These are phyloP conservation scores for Cocos nucifera DNA, from an alignment of 176 grass and related monocot species.

Conservation along the genomic window DNA sequence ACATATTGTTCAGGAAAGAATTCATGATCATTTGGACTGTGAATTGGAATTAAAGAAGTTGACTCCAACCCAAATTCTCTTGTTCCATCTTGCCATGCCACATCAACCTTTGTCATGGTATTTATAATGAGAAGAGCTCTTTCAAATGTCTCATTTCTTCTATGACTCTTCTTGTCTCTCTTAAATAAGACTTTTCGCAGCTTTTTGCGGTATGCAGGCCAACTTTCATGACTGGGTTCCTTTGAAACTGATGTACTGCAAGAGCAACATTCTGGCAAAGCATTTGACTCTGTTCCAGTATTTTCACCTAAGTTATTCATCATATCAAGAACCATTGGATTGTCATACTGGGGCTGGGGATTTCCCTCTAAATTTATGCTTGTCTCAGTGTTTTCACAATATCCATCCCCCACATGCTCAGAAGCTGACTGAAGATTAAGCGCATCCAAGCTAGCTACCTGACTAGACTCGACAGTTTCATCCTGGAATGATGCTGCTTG, in stretches of 20 bases:
- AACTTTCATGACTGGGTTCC: slow-evolving; percentile 47
- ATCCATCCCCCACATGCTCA: too few relatives aligned
- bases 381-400: too few relatives aligned
- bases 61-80: slow-evolving; percentile 49
- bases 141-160: slow-evolving; percentile 73
- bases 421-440: too few relatives aligned
- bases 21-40: slow-evolving; percentile 80
- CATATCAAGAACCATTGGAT: too few relatives aligned
- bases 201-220: slow-evolving; percentile 55
- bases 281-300: not conserved
- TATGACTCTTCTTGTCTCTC: slow-evolving; percentile 68
- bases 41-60: slow-evolving; percentile 71
- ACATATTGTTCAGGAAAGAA: slow-evolving; percentile 92
- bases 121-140: slow-evolving; percentile 70
- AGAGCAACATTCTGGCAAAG: slow-evolving; percentile 6
- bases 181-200: slow-evolving; percentile 54
- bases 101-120: slow-evolving; percentile 63
- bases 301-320: too few relatives aligned
- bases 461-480: not conserved
- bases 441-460: too few relatives aligned
- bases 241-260: slow-evolving; percentile 34
- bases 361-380: too few relatives aligned
- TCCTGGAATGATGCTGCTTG: not conserved
- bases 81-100: slow-evolving; percentile 82
- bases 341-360: too few relatives aligned